Evolutionary conservation across 306 rosid genomes (phyloP), one percentile per base, ranked within the genome.

Genomic region (Gynostemma pentaphyllum): DNA sequence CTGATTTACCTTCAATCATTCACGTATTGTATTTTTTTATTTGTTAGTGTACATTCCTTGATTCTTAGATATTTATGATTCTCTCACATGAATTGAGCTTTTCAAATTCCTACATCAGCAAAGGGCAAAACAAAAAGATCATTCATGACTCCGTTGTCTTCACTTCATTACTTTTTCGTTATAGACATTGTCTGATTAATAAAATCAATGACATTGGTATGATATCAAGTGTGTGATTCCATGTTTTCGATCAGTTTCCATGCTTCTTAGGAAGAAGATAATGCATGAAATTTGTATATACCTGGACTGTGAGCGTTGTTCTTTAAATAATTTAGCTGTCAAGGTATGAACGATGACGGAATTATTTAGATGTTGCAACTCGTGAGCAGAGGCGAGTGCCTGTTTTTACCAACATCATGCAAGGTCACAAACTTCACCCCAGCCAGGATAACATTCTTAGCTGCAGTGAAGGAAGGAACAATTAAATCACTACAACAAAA

Each of bases 361-460:
- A 81, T 86, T 89, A 80, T 89, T 89, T 73, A 89, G 95, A 69
- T 89, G 95, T 78, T 89, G 96, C 87, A 89, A 73, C 83, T 89
- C 86, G 49, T 81, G 90, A 64, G 82, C 83, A 42, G 96, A 80
- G 56, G 95, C 85, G 61, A 68, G 74, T 45, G 96, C 90, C 69
- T 95, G 79, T 53, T 89, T 89, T 75, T 78, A 68, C 86, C 88
- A 64, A 85, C 96, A 71, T 89, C 96, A 24, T 89, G 96, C 81
- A 89, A 79, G 47, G 88, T 86, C 83, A 89, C 90, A 48, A 95
- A 83, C 72, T 85, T 89, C 57, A 89, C 95, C 40, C 96, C 96
- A 56, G 96, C 95, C 74, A 88, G 94, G 68, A 92, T 79, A 67
- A 88, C 95, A 72, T 92, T 88, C 80, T 92, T 92, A 0, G 96